A percentile compares a stretch with the other conserved stretches of the same genome.
These are phyloP conservation scores for Heimioporus sp. DNA, from an alignment of 768 basidiomycete genomes.

Conservation along the genomic window DNA sequence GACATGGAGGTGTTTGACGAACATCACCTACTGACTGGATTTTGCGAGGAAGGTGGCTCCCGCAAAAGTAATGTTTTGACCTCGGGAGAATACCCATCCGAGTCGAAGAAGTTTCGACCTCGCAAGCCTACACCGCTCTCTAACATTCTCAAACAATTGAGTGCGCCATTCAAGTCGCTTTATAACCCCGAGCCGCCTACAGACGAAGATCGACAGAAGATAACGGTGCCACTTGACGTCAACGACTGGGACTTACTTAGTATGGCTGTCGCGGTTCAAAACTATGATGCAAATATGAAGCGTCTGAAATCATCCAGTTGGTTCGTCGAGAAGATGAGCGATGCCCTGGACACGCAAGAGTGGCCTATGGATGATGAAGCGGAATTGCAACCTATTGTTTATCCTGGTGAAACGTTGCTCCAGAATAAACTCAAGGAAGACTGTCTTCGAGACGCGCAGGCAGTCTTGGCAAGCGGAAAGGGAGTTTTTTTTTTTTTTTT, in stretches of 20 bases:
- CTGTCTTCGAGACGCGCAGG: no score
- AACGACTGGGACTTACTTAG: neutral
- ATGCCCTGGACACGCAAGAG: neutral
- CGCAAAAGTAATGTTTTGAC: no score
- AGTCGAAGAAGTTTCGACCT: neutral
- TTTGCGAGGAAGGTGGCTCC: no score
- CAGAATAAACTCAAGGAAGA: no score
- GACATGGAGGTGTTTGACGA: neutral
- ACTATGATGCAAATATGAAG: neutral
- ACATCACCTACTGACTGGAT: neutral
- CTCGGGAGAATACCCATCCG: no score
- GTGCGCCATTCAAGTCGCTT: neutral
- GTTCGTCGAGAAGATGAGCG: neutral
- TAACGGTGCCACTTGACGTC: neutral
- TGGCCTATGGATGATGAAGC: neutral
- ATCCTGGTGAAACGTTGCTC: no score
- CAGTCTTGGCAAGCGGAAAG: no score
- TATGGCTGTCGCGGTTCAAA: neutral
- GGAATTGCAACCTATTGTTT: no score
- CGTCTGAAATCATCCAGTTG: neutral
- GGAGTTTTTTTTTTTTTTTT: no score
- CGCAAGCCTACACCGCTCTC: neutral
- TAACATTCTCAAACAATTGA: neutral
- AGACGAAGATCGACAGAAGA: neutral
- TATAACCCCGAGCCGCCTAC: neutral